Evolutionary conservation across 306 rosid genomes (phyloP), one percentile per base, ranked within the genome.

Genomic region (Sophora flavescens): DNA sequence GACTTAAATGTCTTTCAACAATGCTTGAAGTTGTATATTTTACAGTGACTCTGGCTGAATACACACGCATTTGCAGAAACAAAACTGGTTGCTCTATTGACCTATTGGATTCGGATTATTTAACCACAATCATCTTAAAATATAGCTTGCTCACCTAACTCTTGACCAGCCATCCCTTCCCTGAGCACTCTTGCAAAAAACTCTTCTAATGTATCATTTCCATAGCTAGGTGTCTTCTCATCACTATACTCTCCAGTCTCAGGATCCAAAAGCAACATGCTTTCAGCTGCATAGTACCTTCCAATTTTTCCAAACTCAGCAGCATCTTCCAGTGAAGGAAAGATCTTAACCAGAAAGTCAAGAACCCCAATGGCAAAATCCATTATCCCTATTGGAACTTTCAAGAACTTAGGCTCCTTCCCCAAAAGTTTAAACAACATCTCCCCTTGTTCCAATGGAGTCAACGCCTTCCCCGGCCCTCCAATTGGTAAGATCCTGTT

Each of bases 101-200:
- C 60, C 63, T 41, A 53, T 35, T 32, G 59, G 33, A 35, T 64
- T 36, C 80, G 53, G 26, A 57, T 72, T 65, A 76, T 60, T 66
- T 41, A 75, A 76, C 45, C 73, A 80, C 3, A 9, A 62, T 62
- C 35, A 3, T 48, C 28, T 75, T 66, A 92, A 59, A 96, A 72
- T 63, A 96, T 91, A 0, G 89, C 82, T 80, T 92, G 99, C 81
- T 96, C 99, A 15, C 98, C 98, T 50, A 92, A 85, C 72, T 96
- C 99, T 84, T 96, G 99, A 72, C 99, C 99, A 36, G 93, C 84
- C 97, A 96, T 96, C 14, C 99, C 99, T 60, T 96, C 97, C 79
- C 93, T 89, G 62, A 92, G 80, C 32, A 92, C 97, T 54, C 78
- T 87, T 63, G 79, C 90, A 78, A 96, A 96, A 76, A 96, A 96